Base-by-base conservation (phyloP, 768 basidiomycete species). In the Boletus edulis region DNA sequence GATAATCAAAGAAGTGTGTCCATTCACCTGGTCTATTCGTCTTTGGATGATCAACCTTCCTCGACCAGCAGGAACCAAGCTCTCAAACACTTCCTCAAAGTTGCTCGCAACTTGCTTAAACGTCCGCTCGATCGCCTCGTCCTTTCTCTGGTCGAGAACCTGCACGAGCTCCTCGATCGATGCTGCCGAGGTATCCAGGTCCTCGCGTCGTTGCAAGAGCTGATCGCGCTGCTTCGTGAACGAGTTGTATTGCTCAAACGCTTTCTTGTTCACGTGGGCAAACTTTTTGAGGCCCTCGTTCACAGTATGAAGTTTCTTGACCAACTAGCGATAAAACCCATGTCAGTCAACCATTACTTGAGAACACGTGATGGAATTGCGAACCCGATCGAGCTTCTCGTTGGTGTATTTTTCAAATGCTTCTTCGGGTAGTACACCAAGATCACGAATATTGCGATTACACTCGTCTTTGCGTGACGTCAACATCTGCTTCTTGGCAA, bases 231-330 rank as follows among this genome's bases (percentile, higher is more conserved):
- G 96, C 68, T 96, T 98, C 9, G 95, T 97, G 71, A 98, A 98
- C 68, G 93, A 95, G 69, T 83, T 91, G 76, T 97, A 98, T 70
- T 98, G 96, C 69, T 99, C 97, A 67, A 96, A 96, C 1, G 96
- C 97, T 67, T 98, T 98, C 79, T 99, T 99, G 78, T 99, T 99
- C 58, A 98, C 96, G 67, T 98, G 94, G 0, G 94, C 91, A 65
- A 95, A 99, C 70, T 94, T 96, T 71, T 97, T 96, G 62, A 99
- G 76, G 27, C 85, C 83, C 66, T 98, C 95, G 66, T 98, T 97
- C 57, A 94, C 87, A 14, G 81, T 78, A 61, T 96, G 94, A n/a
- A 99, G 79, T 60, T 89, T 89, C 74, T 94, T 96, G 64, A 95
- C 84, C 43, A 99, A 79, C 96, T 99, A 63, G 18, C 56, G 17